These are phyloP conservation scores for Melampsora larici-populina DNA, from an alignment of 1,284 basidiomycete genomes.

Conservation along the genomic window DNA sequence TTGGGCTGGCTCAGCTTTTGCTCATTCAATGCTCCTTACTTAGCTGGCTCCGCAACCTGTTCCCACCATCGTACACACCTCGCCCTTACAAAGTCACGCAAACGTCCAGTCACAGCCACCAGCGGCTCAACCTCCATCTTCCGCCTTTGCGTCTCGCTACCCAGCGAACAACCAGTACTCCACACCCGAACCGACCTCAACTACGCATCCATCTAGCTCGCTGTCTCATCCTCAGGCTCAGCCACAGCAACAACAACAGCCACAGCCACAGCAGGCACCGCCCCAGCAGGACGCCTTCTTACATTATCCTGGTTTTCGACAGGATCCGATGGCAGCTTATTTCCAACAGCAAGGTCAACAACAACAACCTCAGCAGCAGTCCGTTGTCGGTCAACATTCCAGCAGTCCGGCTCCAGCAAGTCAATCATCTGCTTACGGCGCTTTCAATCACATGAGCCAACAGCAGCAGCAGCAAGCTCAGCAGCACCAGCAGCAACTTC, in stretches of 20 bases:
- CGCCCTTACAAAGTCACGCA: conserved; percentile 25
- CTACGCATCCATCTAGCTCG: conserved; percentile 11
- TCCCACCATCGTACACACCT: conserved; percentile 12
- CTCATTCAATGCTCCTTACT: not conserved
- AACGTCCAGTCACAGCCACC: conserved; percentile 12
- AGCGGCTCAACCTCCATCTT: conserved; percentile 20
- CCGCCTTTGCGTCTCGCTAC: conserved; percentile 33
- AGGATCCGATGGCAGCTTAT: conserved; percentile 36
- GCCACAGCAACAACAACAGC: not conserved
- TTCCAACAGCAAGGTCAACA: conserved; percentile 36
- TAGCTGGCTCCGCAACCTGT: not conserved
- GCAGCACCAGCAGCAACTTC: not conserved
- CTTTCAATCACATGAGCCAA: conserved; percentile 39
- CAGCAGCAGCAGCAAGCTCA: no score
- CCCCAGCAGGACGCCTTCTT: conserved; percentile 35
- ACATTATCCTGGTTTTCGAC: conserved; percentile 38
- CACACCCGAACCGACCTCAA: conserved; percentile 8
- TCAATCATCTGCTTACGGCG: conserved; percentile 29
- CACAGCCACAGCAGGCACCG: not conserved
- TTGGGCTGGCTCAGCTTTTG: not conserved
- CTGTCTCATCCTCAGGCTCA: conserved; percentile 28
- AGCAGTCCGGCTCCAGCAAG: conserved; percentile 31
- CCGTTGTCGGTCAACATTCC: conserved; percentile 32
- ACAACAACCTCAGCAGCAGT: conserved; percentile 39
- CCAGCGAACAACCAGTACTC: conserved; percentile 29